A percentile compares a stretch with the other conserved stretches of the same genome.
These are phyloP conservation scores for Kokia cookei DNA, from an alignment of 441 rosid genomes.

Conservation along the genomic window DNA sequence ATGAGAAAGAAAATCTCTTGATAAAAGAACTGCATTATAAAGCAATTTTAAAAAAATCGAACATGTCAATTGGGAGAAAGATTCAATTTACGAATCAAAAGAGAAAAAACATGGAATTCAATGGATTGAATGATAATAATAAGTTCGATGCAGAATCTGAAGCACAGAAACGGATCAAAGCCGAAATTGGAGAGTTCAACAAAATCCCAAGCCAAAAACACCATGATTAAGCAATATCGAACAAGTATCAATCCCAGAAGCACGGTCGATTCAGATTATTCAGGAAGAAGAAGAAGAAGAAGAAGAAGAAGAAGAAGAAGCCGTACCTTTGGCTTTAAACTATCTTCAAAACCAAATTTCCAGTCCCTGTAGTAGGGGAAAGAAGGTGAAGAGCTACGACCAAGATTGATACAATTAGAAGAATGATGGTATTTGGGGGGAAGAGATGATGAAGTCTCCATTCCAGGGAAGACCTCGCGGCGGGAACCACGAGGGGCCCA, in stretches of 20 bases:
- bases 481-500: constrained; percentile 68
- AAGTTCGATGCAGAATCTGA: neutral
- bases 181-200: neutral
- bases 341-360: constrained; percentile 64
- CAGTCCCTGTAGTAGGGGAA: constrained; percentile 82
- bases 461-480: constrained; percentile 87
- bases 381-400: constrained; percentile 71
- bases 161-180: neutral
- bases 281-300: neutral
- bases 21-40: neutral
- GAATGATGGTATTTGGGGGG: constrained; percentile 51
- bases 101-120: neutral
- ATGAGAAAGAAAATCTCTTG: neutral
- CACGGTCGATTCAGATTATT: neutral
- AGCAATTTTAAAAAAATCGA: neutral
- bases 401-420: constrained; percentile 59
- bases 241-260: neutral
- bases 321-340: constrained; percentile 68
- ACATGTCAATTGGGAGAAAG: neutral
- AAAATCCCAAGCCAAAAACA: neutral
- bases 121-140: neutral
- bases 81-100: neutral
- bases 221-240: neutral
- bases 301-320: neutral
- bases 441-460: constrained; percentile 65